Evolutionary conservation across 2,329 filamentous ascomycete species (phyloP).

Genomic region (Arthrobotrys megalospora): DNA sequence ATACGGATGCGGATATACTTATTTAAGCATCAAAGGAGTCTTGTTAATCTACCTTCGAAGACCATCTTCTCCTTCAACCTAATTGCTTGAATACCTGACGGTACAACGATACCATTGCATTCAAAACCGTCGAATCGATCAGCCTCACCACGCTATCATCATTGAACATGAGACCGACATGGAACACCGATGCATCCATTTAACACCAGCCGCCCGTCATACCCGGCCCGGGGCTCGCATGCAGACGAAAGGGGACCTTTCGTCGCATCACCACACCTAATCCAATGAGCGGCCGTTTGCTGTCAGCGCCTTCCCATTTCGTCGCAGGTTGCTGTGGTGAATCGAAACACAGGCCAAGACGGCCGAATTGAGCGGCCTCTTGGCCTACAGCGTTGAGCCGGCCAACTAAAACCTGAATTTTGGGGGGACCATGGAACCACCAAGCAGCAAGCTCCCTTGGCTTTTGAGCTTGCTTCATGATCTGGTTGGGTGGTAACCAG

Average conservation of each 20-base stretch:
- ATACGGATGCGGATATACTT: not conserved
- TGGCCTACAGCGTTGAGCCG: conserved; percentile 30
- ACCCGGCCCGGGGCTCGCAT: conserved; percentile 5
- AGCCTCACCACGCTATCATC: not conserved
- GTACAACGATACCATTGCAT: too few relatives aligned
- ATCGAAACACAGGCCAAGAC: conserved; percentile 24
- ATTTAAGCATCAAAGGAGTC: not conserved
- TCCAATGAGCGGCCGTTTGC: conserved; percentile 41
- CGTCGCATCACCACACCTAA: not conserved
- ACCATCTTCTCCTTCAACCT: not conserved
- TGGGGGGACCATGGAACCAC: conserved; percentile 24
- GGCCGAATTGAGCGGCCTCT: conserved; percentile 15
- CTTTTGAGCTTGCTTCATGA: conserved; percentile 30
- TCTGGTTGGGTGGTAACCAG: conserved; percentile 31
- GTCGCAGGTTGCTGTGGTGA: conserved; percentile 58
- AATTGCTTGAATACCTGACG: not conserved
- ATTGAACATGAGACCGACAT: not conserved
- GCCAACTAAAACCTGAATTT: conserved; percentile 18
- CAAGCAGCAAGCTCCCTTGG: conserved; percentile 31
- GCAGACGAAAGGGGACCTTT: conserved; percentile 12
- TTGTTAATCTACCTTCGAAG: not conserved
- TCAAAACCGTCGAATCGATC: not conserved
- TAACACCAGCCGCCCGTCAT: not conserved
- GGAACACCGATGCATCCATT: not conserved
- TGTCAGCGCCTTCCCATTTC: conserved; percentile 51